phyloP scores from a whole-genome alignment of 2,329 filamentous ascomycete species.

The Fusarium temperatum region DNA sequence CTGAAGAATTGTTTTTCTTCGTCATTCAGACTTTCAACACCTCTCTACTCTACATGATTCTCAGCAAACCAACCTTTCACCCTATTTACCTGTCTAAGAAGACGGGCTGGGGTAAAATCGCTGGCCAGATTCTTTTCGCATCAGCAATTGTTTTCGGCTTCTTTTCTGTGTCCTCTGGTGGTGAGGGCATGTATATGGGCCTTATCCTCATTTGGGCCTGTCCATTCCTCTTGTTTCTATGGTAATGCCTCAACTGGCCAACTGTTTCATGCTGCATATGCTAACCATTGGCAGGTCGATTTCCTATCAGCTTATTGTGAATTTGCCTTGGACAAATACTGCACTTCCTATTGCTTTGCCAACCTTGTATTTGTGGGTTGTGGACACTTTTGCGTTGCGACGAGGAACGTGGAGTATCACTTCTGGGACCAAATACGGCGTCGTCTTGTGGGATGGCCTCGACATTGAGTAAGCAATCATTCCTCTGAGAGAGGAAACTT shows the following conservation, averaged over 20 bases:
- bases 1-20: conserved; percentile 82
- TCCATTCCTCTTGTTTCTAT: conserved; percentile 67
- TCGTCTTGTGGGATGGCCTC: conserved; percentile 69
- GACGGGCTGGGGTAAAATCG: conserved; percentile 43
- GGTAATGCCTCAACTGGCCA: background rate
- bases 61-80: conserved; percentile 70
- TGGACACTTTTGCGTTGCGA: conserved; percentile 73
- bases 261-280: background rate
- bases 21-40: conserved; percentile 80
- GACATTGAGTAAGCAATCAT: conserved; percentile 64
- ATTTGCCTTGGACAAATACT: conserved; percentile 66
- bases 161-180: conserved; percentile 55
- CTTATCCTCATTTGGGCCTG: conserved; percentile 75
- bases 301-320: conserved; percentile 70
- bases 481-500: rapidly evolving
- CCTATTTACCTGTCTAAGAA: conserved; percentile 52
- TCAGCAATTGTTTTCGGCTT: conserved; percentile 55
- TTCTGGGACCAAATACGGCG: conserved; percentile 70
- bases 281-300: conserved; percentile 62
- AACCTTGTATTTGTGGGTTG: conserved; percentile 76
- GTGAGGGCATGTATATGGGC: conserved; percentile 70
- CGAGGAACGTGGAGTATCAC: conserved; percentile 78
- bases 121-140: conserved; percentile 61
- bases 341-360: conserved; percentile 68
- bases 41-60: conserved; percentile 71